Evolutionary conservation across 352 stramenopile genomes (phyloP).

Genomic region (Globisporangium solare): DNA sequence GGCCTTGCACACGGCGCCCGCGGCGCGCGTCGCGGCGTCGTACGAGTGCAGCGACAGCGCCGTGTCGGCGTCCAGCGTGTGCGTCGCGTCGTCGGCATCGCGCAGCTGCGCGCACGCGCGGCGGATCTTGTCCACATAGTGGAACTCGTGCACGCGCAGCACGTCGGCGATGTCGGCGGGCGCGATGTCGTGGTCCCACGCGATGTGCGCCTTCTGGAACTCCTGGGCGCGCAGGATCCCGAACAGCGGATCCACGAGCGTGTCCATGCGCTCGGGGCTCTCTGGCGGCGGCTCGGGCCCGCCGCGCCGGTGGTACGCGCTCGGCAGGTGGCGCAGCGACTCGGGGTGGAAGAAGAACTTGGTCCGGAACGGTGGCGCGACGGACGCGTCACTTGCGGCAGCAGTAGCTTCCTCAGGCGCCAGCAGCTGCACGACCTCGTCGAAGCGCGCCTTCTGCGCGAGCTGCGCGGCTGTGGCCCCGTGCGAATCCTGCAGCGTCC

Average conservation of each 20-base stretch:
- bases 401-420: too few relatives aligned
- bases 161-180: constrained; percentile 83
- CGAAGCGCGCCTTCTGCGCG: constrained; percentile 36
- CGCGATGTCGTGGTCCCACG: constrained; percentile 63
- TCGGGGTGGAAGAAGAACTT: constrained; percentile 77
- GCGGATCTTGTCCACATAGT: constrained; percentile 80
- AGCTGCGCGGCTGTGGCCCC: constrained; percentile 48
- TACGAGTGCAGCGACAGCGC: constrained; percentile 74
- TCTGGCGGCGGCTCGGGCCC: constrained; percentile 82
- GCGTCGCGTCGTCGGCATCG: constrained; percentile 39
- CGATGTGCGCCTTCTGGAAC: constrained; percentile 55
- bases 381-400: too few relatives aligned
- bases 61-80: constrained; percentile 71
- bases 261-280: constrained; percentile 86
- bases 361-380: constrained; percentile 28
- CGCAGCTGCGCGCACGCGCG: constrained; percentile 33
- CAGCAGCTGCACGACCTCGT: constrained; percentile 25
- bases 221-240: constrained; percentile 67
- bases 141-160: constrained; percentile 87
- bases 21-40: constrained; percentile 70
- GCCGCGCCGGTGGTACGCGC: constrained; percentile 55
- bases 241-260: constrained; percentile 69
- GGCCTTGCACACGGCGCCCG: constrained; percentile 77
- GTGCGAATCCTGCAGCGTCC: constrained; percentile 35
- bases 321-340: constrained; percentile 73